A percentile compares a stretch with the other conserved stretches of the same genome.
Conservation (phyloP, 306 rosid genomes). For the Ormosia emarginata region DNA sequence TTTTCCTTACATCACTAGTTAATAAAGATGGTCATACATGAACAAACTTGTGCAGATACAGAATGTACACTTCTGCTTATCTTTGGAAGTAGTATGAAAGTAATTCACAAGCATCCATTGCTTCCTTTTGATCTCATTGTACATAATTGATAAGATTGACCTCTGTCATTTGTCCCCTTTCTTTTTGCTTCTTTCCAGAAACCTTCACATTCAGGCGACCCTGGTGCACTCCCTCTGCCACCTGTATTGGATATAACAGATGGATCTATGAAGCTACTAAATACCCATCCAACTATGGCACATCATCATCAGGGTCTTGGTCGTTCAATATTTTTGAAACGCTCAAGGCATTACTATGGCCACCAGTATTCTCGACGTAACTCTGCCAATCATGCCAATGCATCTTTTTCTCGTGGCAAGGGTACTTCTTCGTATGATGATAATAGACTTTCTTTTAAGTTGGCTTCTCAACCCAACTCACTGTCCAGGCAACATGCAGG, state of each 20-base stretch:
- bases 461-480: constrained; percentile 54
- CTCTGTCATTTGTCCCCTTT: neutral
- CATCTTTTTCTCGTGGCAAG: constrained; percentile 70
- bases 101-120: constrained; percentile 1
- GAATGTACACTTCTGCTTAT: neutral
- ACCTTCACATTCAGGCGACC: constrained; percentile 46
- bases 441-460: constrained; percentile 53
- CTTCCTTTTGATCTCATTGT: constrained; percentile 6
- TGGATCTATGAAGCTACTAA: constrained; percentile 49
- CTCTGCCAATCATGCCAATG: constrained; percentile 50
- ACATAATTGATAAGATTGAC: neutral
- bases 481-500: constrained; percentile 48
- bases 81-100: constrained; percentile 18
- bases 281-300: constrained; percentile 37
- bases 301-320: constrained; percentile 68
- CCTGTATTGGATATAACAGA: constrained; percentile 50
- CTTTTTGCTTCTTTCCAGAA: constrained; percentile 33
- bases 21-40: neutral
- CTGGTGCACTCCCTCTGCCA: constrained; percentile 34
- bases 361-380: constrained; percentile 87
- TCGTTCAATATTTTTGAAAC: constrained; percentile 69
- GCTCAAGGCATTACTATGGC: constrained; percentile 76
- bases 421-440: constrained; percentile 47
- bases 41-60: constrained; percentile 8
- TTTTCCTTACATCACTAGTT: neutral